Percentiles rank a stretch among this genome's conserved stretches.
phyloP scores from a whole-genome alignment of 306 rosid species.

The Albizia julibrissin region DNA sequence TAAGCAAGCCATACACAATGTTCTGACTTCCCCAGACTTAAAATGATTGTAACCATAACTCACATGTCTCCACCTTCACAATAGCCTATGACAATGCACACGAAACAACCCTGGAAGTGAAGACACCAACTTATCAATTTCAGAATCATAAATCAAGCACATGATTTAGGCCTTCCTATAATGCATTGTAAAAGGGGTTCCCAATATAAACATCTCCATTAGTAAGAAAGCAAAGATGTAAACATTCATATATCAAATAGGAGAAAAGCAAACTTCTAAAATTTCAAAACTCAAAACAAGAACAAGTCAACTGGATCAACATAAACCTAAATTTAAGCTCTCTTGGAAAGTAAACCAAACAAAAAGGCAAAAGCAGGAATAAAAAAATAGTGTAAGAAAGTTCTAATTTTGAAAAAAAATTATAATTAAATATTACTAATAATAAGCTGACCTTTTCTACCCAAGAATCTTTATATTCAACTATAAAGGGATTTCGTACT shows the following conservation, averaged over 20 bases:
- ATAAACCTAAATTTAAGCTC: slow-evolving; percentile 13
- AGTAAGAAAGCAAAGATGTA: neutral
- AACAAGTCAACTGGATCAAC: neutral
- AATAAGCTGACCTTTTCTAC: slow-evolving; percentile 75
- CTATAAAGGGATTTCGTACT: slow-evolving; percentile 85
- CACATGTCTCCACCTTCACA: slow-evolving; percentile 99
- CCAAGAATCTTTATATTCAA: slow-evolving; percentile 99
- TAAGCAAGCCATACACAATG: neutral
- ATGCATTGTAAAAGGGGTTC: slow-evolving; percentile 9
- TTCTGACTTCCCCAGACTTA: slow-evolving; percentile 21
- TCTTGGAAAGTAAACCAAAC: slow-evolving; percentile 7
- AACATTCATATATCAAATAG: slow-evolving; percentile 4
- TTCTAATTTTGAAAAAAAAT: slow-evolving; percentile 3
- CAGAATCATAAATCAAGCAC: slow-evolving; percentile 31
- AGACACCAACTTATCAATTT: slow-evolving; percentile 27
- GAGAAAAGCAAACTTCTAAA: neutral
- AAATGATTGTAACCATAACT: slow-evolving; percentile 40
- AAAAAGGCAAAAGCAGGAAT: neutral
- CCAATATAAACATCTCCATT: neutral
- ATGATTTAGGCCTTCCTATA: slow-evolving; percentile 9
- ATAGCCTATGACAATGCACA: slow-evolving; percentile 86
- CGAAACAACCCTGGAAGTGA: slow-evolving; percentile 89
- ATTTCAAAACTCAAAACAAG: slow-evolving; percentile 1
- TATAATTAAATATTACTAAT: neutral
- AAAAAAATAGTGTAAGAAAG: slow-evolving; percentile 10